A percentile compares a stretch with the other conserved stretches of the same genome.
Conservation (phyloP, 192 early-diverging fungal genomes). For the Backusella australiensis region DNA sequence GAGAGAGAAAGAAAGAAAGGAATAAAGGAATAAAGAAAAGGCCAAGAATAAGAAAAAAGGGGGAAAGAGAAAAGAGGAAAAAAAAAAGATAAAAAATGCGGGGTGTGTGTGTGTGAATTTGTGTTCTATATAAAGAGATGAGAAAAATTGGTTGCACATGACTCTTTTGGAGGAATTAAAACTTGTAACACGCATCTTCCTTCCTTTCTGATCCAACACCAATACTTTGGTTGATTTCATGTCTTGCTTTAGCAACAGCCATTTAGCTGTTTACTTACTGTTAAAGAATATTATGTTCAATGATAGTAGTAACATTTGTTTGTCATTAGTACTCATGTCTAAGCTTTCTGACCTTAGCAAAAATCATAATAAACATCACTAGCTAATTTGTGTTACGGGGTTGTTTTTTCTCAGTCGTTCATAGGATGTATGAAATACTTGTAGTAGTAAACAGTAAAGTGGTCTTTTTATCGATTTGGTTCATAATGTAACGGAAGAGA, state of each 20-base stretch:
- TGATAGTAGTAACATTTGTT: background rate
- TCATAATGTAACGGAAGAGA: background rate
- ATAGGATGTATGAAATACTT: background rate
- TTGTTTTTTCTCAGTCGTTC: background rate
- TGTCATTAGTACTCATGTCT: background rate
- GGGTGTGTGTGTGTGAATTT: slow-evolving; percentile 9
- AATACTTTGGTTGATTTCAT: background rate
- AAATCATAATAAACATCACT: slow-evolving; percentile 7
- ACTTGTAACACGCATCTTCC: background rate
- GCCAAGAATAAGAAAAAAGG: background rate
- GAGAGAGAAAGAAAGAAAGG: background rate
- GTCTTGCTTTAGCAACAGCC: background rate
- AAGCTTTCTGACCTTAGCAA: background rate
- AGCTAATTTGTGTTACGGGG: background rate
- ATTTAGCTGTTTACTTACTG: background rate
- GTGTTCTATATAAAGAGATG: background rate
- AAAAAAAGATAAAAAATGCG: background rate
- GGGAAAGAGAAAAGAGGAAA: background rate
- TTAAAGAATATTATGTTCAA: background rate
- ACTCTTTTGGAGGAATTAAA: slow-evolving; percentile 7
- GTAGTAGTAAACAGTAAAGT: background rate
- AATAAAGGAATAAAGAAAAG: background rate
- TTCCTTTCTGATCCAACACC: background rate
- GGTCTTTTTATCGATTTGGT: background rate
- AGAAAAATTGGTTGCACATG: slow-evolving; percentile 5